Base-by-base conservation (phyloP, 2,329 filamentous ascomycete genomes). In the Ascochyta koolunga region DNA sequence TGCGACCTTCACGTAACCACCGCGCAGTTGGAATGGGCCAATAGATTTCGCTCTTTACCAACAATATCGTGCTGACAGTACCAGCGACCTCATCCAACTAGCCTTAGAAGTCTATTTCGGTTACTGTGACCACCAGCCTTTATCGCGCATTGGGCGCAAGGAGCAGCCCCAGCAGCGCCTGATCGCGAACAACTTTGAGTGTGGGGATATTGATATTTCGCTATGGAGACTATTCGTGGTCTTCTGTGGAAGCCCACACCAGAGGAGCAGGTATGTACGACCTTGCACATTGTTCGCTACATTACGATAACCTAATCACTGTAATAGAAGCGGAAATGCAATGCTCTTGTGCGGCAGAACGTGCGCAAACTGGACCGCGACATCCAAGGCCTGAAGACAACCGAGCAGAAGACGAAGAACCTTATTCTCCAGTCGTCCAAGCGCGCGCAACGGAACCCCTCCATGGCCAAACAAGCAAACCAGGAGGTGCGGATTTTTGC, bases 351-450 rank as follows among this genome's bases (percentile, higher is more conserved):
- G 68, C 91, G 93, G 57, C 80, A 87, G 72, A 97, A 98, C 77
- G 89, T 91, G 59, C 92, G 95, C 71, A 93, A 96, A 73, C 85
- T 99, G 67, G 95, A 99, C 76, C 93, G 95, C 72, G 93, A 98
- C 77, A 93, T 99, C 72, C 78, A 83, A 48, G 82, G 87, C 61
- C 85, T 95, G 62, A 93, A 90, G 75, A 80, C 85, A 51, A 87
- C 91, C 62, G 93, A 99, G 75, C 59, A 66, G 47, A 76, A 76
- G 64, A 93, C 93, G 59, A 92, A 91, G 70, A 88, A 85, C 74
- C 86, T 91, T 63, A 98, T 98, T 75, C 74, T 96, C 49, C 85
- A 88, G 67, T 90, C 93, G 67, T 90, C 91, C 69, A 87, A 86
- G 71, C 90, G 93, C 57, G 91, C 86, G 19, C 87, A 93, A 71